Conservation (phyloP, 2,329 filamentous ascomycete species). For the Bipolaris bicolor region DNA sequence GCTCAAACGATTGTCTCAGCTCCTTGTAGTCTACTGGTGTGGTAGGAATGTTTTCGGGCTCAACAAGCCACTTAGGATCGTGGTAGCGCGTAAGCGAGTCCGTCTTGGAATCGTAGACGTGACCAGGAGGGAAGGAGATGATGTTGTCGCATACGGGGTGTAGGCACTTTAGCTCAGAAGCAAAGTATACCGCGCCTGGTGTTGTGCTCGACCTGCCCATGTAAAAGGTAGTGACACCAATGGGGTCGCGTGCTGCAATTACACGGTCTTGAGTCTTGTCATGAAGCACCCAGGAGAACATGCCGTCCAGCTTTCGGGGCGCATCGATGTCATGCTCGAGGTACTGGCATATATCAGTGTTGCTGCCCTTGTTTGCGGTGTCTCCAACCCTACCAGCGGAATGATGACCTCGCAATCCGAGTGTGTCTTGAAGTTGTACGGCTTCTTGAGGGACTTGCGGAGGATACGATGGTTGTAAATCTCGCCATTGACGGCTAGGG, state of each 20-base stretch:
- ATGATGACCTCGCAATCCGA: conserved; percentile 99
- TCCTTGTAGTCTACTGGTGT: conserved; percentile 82
- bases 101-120: conserved; percentile 94
- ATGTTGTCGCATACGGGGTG: conserved; percentile 95
- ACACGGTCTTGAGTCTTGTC: conserved; percentile 93
- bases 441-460: conserved; percentile 80
- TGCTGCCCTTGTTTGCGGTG: neutral
- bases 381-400: conserved; percentile 72
- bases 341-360: conserved; percentile 65
- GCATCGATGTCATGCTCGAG: conserved; percentile 90
- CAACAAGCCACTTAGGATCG: conserved; percentile 86
- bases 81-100: conserved; percentile 86
- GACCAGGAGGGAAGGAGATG: conserved; percentile 89
- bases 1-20: conserved; percentile 83
- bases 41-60: conserved; percentile 76
- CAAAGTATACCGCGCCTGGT: conserved; percentile 88
- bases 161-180: conserved; percentile 93
- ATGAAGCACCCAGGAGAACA: conserved; percentile 99
- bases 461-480: conserved; percentile 99
- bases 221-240: conserved; percentile 97
- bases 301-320: conserved; percentile 92
- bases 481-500: conserved; percentile 97
- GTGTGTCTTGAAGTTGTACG: conserved; percentile 97
- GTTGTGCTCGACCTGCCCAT: conserved; percentile 85
- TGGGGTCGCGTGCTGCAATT: conserved; percentile 92